Evolutionary conservation across 2,329 filamentous ascomycete species (phyloP).

Genomic region (Pseudohalonectria lignicola): DNA sequence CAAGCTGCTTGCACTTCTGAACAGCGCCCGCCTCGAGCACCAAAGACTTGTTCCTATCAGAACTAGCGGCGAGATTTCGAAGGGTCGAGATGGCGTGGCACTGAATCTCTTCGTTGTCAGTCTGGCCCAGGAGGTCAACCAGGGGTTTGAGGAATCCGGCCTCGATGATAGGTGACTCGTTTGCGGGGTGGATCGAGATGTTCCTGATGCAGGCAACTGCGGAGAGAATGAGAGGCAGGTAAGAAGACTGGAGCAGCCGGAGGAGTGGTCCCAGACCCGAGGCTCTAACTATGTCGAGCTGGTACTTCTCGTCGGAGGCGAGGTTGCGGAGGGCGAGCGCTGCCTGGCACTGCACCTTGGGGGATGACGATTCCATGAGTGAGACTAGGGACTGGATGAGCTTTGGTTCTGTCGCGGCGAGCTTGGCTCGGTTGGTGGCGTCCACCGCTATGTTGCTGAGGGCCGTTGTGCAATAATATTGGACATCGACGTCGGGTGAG

Average conservation of each 20-base stretch:
- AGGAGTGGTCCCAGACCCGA: constrained; percentile 77
- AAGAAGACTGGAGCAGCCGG: constrained; percentile 85
- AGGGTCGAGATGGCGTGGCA: constrained; percentile 97
- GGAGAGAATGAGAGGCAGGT: constrained; percentile 88
- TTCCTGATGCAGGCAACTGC: constrained; percentile 97
- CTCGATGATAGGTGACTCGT: constrained; percentile 97
- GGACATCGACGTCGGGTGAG: constrained; percentile 89
- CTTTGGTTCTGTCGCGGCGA: constrained; percentile 82
- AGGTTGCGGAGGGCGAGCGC: constrained; percentile 88
- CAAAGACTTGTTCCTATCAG: constrained; percentile 95
- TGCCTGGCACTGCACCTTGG: constrained; percentile 96
- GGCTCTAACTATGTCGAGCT: constrained; percentile 90
- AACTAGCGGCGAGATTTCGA: constrained; percentile 90
- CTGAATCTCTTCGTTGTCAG: constrained; percentile 97
- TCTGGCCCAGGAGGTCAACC: constrained; percentile 87
- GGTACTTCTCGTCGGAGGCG: constrained; percentile 96
- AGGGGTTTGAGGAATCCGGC: constrained; percentile 90
- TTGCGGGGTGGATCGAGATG: constrained; percentile 94
- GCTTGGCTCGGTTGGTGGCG: constrained; percentile 75
- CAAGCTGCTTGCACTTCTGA: constrained; percentile 96
- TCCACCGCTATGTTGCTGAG: constrained; percentile 98
- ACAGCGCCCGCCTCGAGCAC: constrained; percentile 93
- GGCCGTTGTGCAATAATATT: constrained; percentile 98
- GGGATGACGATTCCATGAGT: constrained; percentile 93
- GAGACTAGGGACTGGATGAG: constrained; percentile 90